Evolutionary conservation across 352 stramenopile species (phyloP), one percentile per base, ranked within the genome.

Genomic region (Phytophthora capsici): DNA sequence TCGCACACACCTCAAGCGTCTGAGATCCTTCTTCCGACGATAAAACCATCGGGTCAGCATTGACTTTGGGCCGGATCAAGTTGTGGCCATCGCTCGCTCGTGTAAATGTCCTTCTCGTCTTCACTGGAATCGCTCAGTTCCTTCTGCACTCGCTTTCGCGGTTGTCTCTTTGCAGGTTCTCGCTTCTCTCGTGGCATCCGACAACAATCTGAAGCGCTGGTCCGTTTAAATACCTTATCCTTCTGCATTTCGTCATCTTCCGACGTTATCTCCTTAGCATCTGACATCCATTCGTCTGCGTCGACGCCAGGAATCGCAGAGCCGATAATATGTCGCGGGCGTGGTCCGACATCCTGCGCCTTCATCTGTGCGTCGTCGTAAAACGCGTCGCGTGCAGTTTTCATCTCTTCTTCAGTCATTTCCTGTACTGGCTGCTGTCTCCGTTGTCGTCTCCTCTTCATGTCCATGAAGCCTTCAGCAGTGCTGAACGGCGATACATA

Each of bases 401-500:
- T 71, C 49, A 61, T 59, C 14, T 71, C 64, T 17, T 73, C 57
- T 52, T 62, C 37, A 13, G 32, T 71, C 54, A 69, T 43, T 63
- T 68, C 41, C 23, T 63, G 23, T 10, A n/a, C 6, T n/a, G 30
- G 17, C 30, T 66, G 54, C 32, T 62, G 38, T 19, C 30, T 48
- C 28, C 30, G 43, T 54, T 68, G 50, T 48, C 60, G 58, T 28
- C 52, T 69, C 8, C 38, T 51, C 38, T 72, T 74, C 52, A 65
- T 68, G 20, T 66, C 62, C n/a, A 66, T 54, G 25, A 82, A 77
- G 1, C 43, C 66, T 6, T 77, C 64, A 13, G 56, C 48, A 36
- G 71, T 63, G 20, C 61, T 71, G 19, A 91, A 93, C 9, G 82
- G 85, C 14, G 82, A 93, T 6, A 91, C 63, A 37, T 91, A 90